These are phyloP conservation scores for Fusarium subtropicale DNA, from an alignment of 2,329 filamentous ascomycete species.

Conservation along the genomic window DNA sequence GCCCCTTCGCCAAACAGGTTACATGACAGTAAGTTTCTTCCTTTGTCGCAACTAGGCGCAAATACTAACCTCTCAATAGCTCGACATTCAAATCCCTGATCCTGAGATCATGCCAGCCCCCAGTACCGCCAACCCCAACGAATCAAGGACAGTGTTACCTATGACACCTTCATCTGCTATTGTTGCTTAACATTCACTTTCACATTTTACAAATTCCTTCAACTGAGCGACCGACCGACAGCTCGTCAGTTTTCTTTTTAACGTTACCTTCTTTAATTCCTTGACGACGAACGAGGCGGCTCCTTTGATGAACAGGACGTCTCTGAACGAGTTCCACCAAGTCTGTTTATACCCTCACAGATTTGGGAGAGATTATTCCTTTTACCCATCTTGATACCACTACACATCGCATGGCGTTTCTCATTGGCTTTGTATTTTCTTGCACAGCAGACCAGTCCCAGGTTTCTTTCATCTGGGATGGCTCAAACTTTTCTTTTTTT, in stretches of 20 bases:
- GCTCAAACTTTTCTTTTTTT: conserved; percentile 1
- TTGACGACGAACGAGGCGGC: conserved; percentile 44
- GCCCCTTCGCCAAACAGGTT: conserved; percentile 83
- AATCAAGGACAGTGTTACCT: conserved; percentile 51
- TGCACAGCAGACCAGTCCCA: conserved; percentile 14
- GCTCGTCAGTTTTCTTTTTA: conserved; percentile 27
- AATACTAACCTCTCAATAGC: conserved; percentile 56
- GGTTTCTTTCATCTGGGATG: neutral
- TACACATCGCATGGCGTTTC: conserved; percentile 48
- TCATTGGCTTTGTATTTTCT: conserved; percentile 20
- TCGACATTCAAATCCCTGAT: conserved; percentile 85
- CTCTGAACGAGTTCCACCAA: conserved; percentile 42
- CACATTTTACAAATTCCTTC: conserved; percentile 18
- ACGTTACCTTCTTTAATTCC: conserved; percentile 40
- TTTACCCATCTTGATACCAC: conserved; percentile 47
- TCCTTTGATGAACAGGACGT: conserved; percentile 43
- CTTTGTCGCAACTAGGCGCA: neutral
- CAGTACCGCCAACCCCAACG: conserved; percentile 56
- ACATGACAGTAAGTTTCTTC: conserved; percentile 75
- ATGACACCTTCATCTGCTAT: conserved; percentile 49
- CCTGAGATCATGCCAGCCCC: conserved; percentile 73
- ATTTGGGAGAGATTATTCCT: conserved; percentile 35
- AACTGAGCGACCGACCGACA: conserved; percentile 17
- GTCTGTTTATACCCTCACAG: conserved; percentile 36
- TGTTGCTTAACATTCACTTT: conserved; percentile 28